A percentile compares a stretch with the other conserved stretches of the same genome.
phyloP scores from a whole-genome alignment of 2,329 filamentous ascomycete species.

The Botryotinia calthae region DNA sequence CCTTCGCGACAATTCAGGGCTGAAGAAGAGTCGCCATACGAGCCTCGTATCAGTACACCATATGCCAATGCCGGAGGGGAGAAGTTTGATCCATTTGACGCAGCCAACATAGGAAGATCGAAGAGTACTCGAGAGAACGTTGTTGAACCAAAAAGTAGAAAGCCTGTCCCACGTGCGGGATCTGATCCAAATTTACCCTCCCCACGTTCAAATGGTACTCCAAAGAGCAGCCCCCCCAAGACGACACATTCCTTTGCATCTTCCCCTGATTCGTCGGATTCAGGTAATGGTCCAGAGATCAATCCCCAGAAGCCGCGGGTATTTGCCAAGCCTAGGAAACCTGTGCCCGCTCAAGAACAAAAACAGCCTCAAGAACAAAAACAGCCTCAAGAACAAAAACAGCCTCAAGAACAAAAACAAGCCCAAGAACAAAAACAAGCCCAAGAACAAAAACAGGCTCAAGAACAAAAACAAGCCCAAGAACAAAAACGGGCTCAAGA shows the following conservation, averaged over 20 bases:
- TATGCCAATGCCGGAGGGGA: slow-evolving; percentile 57
- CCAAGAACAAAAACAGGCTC: slow-evolving; percentile 10
- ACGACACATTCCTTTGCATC: slow-evolving; percentile 16
- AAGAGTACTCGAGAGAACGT: slow-evolving; percentile 34
- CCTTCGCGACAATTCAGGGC: slow-evolving; percentile 48
- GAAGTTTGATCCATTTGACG: slow-evolving; percentile 57
- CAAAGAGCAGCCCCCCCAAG: slow-evolving; percentile 16
- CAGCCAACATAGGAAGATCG: slow-evolving; percentile 35
- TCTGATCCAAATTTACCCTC: slow-evolving; percentile 34
- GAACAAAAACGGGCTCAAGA: background rate
- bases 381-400: slow-evolving; percentile 10
- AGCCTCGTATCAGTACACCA: slow-evolving; percentile 56
- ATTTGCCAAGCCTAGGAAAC: slow-evolving; percentile 23
- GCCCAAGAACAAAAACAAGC: slow-evolving; percentile 9
- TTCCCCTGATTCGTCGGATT: slow-evolving; percentile 20
- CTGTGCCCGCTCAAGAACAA: slow-evolving; percentile 11
- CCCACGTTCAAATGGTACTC: slow-evolving; percentile 25
- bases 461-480: slow-evolving; percentile 8
- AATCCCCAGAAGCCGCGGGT: slow-evolving; percentile 11
- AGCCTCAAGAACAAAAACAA: slow-evolving; percentile 14
- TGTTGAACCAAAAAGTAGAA: slow-evolving; percentile 6
- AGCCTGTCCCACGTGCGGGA: slow-evolving; percentile 30
- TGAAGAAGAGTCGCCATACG: slow-evolving; percentile 37
- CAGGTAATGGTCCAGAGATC: slow-evolving; percentile 21
- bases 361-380: slow-evolving; percentile 11